phyloP scores from a whole-genome alignment of 2,329 filamentous ascomycete genomes.

The Aspergillus carbonarius region DNA sequence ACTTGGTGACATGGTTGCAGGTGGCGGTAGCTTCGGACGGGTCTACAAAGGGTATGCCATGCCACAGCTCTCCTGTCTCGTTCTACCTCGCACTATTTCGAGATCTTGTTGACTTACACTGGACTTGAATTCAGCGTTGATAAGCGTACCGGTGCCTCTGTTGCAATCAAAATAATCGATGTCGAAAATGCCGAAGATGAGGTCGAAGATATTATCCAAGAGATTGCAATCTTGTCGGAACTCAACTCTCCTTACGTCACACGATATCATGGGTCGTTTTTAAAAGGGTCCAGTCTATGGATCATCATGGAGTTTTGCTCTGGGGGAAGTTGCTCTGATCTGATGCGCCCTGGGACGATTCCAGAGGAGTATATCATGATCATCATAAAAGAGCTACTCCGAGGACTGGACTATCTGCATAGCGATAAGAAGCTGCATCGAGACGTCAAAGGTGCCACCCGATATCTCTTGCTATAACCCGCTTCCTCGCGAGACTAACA shows the following conservation, averaged over 20 bases:
- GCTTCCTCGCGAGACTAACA: conserved; percentile 14
- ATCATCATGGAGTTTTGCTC: conserved; percentile 99
- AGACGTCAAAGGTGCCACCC: conserved; percentile 80
- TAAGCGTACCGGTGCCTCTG: conserved; percentile 86
- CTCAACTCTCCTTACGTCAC: conserved; percentile 95
- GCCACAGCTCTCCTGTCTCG: neutral
- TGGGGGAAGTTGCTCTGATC: conserved; percentile 89
- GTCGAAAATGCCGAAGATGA: conserved; percentile 99
- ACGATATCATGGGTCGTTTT: conserved; percentile 94
- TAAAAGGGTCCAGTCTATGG: conserved; percentile 95
- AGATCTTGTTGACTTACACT: conserved; percentile 4
- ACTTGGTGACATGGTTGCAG: conserved; percentile 46
- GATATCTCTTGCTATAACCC: no score
- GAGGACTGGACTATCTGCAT: conserved; percentile 90
- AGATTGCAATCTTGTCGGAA: conserved; percentile 95
- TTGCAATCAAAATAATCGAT: conserved; percentile 98
- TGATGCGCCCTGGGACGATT: conserved; percentile 91
- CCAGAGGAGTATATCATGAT: conserved; percentile 96
- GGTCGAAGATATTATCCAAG: conserved; percentile 98
- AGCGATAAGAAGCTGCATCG: conserved; percentile 93
- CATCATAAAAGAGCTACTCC: conserved; percentile 82
- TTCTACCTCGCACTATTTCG: neutral
- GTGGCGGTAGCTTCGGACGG: conserved; percentile 96
- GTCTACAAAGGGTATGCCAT: conserved; percentile 86
- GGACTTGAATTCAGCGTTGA: conserved; percentile 64